Evolutionary conservation across 1,284 basidiomycete species (phyloP).

Genomic region (Cryptococcus amylolentus): DNA sequence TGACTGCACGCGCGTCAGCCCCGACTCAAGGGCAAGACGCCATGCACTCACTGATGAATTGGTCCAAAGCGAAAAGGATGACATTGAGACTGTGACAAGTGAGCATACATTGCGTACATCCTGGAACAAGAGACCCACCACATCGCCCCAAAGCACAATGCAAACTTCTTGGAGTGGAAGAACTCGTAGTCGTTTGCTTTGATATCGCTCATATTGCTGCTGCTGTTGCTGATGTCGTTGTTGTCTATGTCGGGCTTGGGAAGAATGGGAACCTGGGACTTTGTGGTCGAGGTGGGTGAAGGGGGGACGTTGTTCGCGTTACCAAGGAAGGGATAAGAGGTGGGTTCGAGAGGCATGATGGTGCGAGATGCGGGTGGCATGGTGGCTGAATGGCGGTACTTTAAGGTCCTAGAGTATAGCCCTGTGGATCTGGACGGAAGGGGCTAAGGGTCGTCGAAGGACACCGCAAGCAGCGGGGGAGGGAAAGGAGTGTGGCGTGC

Average conservation of each 20-base stretch:
- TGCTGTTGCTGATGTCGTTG: neutral
- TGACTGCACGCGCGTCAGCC: conserved; percentile 3
- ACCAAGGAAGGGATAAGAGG: neutral
- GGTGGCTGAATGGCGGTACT: neutral
- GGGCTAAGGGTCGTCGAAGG: neutral
- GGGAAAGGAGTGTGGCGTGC: neutral
- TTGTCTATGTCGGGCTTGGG: too few relatives aligned
- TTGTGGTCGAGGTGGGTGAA: neutral
- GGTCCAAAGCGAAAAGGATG: conserved; percentile 24
- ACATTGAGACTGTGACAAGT: conserved; percentile 1
- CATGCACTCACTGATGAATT: conserved; percentile 17
- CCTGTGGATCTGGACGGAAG: neutral
- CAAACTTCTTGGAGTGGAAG: conserved; percentile 19
- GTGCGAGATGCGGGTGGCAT: conserved; percentile 1
- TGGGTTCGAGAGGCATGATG: neutral
- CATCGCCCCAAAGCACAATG: conserved; percentile 25
- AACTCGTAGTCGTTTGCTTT: conserved; percentile 11
- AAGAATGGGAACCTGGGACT: too few relatives aligned
- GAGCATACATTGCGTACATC: too few relatives aligned
- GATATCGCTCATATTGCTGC: neutral
- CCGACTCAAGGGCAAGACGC: too few relatives aligned
- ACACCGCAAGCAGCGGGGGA: too few relatives aligned
- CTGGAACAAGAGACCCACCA: conserved; percentile 13
- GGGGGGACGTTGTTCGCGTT: neutral
- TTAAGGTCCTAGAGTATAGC: neutral